phyloP scores from a whole-genome alignment of 495 filamentous ascomycete genomes.

The Pseudevernia furfuracea region DNA sequence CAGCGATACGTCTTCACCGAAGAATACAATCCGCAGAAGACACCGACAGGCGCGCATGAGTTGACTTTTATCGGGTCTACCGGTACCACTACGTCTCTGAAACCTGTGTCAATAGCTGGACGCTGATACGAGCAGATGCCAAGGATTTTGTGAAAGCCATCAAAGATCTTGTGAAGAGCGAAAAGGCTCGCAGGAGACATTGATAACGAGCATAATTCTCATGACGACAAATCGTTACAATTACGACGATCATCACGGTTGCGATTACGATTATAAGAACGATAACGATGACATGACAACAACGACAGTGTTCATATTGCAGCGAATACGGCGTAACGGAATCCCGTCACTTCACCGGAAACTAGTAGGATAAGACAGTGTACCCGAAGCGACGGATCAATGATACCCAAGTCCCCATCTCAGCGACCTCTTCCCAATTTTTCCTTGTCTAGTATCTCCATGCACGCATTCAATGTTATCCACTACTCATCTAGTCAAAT shows the following conservation, averaged over 20 bases:
- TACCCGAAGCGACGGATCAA: too few relatives aligned
- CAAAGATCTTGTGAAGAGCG: not conserved
- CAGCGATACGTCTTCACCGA: constrained; percentile 55
- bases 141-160: not conserved
- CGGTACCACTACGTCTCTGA: constrained; percentile 25
- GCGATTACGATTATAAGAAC: not conserved
- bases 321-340: too few relatives aligned
- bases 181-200: not conserved
- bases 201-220: not conserved
- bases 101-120: not conserved
- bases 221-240: not conserved
- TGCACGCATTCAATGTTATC: too few relatives aligned
- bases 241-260: too few relatives aligned
- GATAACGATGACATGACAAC: not conserved
- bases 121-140: not conserved
- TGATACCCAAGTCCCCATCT: too few relatives aligned
- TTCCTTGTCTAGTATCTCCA: too few relatives aligned
- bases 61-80: constrained; percentile 33
- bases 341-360: too few relatives aligned
- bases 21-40: constrained; percentile 43
- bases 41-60: constrained; percentile 33
- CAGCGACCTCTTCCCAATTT: too few relatives aligned
- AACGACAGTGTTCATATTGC: not conserved
- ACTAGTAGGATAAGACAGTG: too few relatives aligned
- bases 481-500: too few relatives aligned